Conservation (phyloP, 148 eudicot species). For the Rhododendron simsii region DNA sequence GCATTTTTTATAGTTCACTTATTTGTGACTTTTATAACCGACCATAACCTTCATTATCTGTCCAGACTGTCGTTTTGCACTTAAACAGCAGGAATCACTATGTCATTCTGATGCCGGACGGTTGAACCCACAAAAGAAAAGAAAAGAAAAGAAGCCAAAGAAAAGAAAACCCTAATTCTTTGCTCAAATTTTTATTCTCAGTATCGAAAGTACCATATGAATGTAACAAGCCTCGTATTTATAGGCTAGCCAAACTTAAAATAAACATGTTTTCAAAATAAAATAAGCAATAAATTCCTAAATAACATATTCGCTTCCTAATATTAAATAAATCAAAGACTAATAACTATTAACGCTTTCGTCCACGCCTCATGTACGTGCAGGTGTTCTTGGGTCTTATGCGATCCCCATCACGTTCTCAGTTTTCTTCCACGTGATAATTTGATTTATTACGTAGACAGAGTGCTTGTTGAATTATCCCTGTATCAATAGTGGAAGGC, state of each 20-base stretch:
- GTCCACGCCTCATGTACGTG: neutral
- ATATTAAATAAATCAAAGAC: neutral
- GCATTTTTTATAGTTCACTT: neutral
- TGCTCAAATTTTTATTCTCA: neutral
- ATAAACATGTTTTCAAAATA: neutral
- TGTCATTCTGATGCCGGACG: neutral
- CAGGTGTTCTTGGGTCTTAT: neutral
- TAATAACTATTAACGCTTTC: neutral
- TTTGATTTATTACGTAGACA: neutral
- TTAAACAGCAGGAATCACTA: neutral
- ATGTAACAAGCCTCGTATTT: neutral
- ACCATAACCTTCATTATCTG: neutral
- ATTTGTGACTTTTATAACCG: neutral
- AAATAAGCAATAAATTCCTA: neutral
- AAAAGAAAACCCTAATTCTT: neutral
- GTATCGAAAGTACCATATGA: neutral
- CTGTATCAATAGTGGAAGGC: neutral
- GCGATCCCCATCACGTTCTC: neutral
- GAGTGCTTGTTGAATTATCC: neutral
- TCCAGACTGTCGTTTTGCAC: neutral
- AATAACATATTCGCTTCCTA: neutral
- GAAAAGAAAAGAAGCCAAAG: neutral
- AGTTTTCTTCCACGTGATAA: neutral
- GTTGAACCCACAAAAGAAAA: neutral
- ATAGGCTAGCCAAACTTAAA: neutral